Conservation (phyloP, 2,329 filamentous ascomycete species). For the Penicillium thymicola region DNA sequence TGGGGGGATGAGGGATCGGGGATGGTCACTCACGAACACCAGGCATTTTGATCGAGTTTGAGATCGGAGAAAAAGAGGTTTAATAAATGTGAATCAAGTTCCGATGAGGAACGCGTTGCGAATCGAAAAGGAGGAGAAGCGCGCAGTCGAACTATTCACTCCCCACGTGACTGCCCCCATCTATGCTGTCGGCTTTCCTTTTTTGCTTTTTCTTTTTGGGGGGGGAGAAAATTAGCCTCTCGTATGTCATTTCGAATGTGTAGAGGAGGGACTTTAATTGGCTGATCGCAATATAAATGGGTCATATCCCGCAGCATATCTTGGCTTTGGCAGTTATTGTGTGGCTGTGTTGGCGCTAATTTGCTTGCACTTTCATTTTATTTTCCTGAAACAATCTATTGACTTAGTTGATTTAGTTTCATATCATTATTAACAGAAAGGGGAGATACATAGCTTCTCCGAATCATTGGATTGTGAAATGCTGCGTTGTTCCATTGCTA, state of each 20-base stretch:
- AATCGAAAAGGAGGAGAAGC: slow-evolving; percentile 5
- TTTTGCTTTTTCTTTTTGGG: background rate
- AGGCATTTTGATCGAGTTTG: slow-evolving; percentile 4
- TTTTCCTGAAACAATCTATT: background rate
- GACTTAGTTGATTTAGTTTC: background rate
- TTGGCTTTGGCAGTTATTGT: slow-evolving; percentile 4
- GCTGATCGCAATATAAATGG: background rate
- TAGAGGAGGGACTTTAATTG: background rate
- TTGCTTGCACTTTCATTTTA: background rate
- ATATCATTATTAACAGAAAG: background rate
- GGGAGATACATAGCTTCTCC: background rate
- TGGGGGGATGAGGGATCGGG: background rate
- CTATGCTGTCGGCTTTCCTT: background rate
- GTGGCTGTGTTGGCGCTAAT: slow-evolving; percentile 6
- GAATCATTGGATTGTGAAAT: background rate
- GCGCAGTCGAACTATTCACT: background rate
- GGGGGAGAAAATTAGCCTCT: background rate
- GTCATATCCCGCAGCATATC: slow-evolving; percentile 2
- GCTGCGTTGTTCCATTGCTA: background rate
- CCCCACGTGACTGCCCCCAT: background rate
- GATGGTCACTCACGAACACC: slow-evolving; percentile 7
- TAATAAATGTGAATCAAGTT: background rate
- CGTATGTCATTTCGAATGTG: background rate
- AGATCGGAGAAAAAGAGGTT: background rate
- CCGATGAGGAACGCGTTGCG: background rate